phyloP scores from a whole-genome alignment of 768 basidiomycete genomes.

The Calocybe cyanea region DNA sequence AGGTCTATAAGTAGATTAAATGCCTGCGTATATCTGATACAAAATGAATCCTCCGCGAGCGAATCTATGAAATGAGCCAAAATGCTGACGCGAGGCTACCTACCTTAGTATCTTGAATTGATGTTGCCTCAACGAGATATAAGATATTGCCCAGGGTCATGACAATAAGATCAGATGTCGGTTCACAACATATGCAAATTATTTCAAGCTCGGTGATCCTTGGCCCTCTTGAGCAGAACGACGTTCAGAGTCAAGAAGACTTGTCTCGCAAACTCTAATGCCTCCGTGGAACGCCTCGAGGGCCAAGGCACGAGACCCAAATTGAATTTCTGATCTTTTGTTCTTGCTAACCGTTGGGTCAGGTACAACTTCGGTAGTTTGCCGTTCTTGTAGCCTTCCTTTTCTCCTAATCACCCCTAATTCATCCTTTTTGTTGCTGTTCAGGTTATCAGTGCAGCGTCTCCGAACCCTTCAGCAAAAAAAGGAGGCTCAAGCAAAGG shows the following conservation, averaged over 20 bases:
- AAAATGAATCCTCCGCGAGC: too few species aligned
- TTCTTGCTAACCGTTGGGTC: neutral
- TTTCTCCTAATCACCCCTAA: neutral
- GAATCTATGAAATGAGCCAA: too few species aligned
- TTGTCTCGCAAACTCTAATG: too few species aligned
- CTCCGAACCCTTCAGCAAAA: conserved; percentile 87
- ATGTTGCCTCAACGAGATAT: too few species aligned
- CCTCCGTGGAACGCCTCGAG: conserved; percentile 20
- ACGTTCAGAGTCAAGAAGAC: neutral
- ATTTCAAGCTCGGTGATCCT: neutral
- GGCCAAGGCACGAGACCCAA: conserved; percentile 13
- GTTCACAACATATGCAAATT: too few species aligned
- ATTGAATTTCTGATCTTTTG: neutral
- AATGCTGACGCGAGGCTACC: too few species aligned
- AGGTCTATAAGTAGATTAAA: too few species aligned
- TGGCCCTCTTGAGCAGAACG: neutral
- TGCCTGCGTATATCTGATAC: too few species aligned
- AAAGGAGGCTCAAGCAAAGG: conserved; percentile 77
- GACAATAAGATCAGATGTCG: too few species aligned
- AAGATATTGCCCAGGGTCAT: too few species aligned
- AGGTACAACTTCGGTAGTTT: conserved; percentile 21
- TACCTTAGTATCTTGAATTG: too few species aligned
- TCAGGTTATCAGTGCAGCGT: conserved; percentile 79
- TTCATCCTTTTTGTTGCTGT: conserved; percentile 3
- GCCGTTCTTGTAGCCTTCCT: neutral